Conservation (phyloP, 257 asterid species). For the Solanum medicagineum region DNA sequence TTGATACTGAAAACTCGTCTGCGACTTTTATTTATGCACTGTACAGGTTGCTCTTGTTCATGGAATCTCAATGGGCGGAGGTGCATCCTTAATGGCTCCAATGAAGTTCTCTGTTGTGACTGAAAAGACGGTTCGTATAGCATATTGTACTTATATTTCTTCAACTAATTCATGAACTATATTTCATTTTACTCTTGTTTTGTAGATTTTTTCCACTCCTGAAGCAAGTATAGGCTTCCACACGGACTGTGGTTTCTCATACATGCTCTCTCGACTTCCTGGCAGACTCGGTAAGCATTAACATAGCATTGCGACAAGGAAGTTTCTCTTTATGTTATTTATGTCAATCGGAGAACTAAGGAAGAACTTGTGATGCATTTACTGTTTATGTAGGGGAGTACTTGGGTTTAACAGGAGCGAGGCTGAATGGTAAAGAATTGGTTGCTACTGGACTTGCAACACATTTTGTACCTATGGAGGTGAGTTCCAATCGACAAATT, state of each 20-base stretch:
- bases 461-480: slow-evolving; percentile 85
- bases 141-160: not conserved
- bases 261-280: slow-evolving; percentile 64
- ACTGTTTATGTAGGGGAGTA: slow-evolving; percentile 53
- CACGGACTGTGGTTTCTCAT: slow-evolving; percentile 91
- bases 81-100: slow-evolving; percentile 88
- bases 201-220: slow-evolving; percentile 85
- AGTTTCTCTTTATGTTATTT: not conserved
- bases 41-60: slow-evolving; percentile 76
- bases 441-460: slow-evolving; percentile 86
- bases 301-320: not conserved
- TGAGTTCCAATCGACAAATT: slow-evolving; percentile 1
- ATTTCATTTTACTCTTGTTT: not conserved
- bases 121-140: slow-evolving; percentile 67
- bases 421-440: slow-evolving; percentile 76
- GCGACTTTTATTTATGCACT: not conserved
- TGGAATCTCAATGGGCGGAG: slow-evolving; percentile 98
- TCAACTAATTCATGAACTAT: not conserved
- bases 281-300: slow-evolving; percentile 62
- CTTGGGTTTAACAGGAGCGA: slow-evolving; percentile 79
- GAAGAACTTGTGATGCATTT: not conserved
- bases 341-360: not conserved
- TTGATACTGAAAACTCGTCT: not conserved
- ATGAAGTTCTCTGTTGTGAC: slow-evolving; percentile 89
- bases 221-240: slow-evolving; percentile 95